Base-by-base conservation (phyloP, 345 rosid species). In the Dimocarpus longan region DNA sequence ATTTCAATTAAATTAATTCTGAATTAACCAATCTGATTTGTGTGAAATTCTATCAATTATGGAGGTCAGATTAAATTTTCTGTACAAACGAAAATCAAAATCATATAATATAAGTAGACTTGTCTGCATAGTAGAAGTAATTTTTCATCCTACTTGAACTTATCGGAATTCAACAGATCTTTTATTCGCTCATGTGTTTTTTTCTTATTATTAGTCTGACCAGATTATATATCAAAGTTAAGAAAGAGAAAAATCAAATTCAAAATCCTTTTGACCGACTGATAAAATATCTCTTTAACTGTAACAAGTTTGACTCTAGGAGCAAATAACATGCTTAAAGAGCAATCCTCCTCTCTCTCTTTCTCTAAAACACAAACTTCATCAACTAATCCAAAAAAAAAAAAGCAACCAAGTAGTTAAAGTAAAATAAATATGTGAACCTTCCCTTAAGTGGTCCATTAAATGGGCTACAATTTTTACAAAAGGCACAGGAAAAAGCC, bases 381-480 rank as follows among this genome's bases (percentile, higher is more conserved):
- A 7, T 52, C 19, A 37, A 76, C 48, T 68, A 77, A 70, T 70
- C 21, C 28, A 70, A 78, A 70, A n/a, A 19, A 24, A 39, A 40
- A 0, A 4, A 26, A 39, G 26, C 0, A 8, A 13, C 7, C 60
- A 60, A 57, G 8, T 19, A 46, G 50, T 70, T 70, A 39, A 48
- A 44, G 62, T 32, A 74, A 43, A 72, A 42, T 19, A 13, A 59
- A 60, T 13, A 68, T 32, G 54, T 62, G 22, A 37, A 50, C 64
- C 68, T 72, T 64, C 37, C 37, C 73, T 44, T 6, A 13, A 40
- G 65, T 69, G 82, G 87, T 73, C 86, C 82, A 74, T 5, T 42
- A 63, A 77, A 74, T 78, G 79, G 81, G 74, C 16, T 19, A 80
- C 85, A 81, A 54, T 60, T 46, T 44, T 56, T 26, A 50, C 18